Base-by-base conservation (phyloP, 176 grass and related monocot species). In the Oryza meridionalis region DNA sequence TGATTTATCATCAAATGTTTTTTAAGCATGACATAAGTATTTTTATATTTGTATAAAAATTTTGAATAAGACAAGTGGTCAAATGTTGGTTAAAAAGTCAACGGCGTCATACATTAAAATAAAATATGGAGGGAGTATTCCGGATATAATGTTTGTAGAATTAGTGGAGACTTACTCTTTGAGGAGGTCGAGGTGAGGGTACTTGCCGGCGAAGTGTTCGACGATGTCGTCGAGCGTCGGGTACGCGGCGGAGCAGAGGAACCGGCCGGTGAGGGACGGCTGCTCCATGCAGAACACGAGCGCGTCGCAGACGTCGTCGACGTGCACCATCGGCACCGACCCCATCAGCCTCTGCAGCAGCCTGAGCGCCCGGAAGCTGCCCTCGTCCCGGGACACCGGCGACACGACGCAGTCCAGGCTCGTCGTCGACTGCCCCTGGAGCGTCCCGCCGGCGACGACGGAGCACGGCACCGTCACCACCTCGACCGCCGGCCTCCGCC, bases 251-350 rank as follows among this genome's bases (percentile, higher is more conserved):
- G 82, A 66, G 9, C 90, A 90, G 31, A 95, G 61, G 81, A 92
- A 95, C 38, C 93, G 42, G 8, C 90, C 90, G 9, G 82, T 12
- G 38, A 95, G n/a, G 59, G 76, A 50, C 0, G 71, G 67, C 40
- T 8, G 67, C 67, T 95, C 88, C 69, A 88, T 88, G 83, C 84
- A 93, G 72, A 93, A 93, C 11, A 88, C 64, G 55, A 87, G 91
- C 8, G 91, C 88, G 31, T 92, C 65, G 16, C 91, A 91, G 51
- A 91, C 94, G 32, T 93, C 91, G 9, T 89, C 88, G 11, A 93
- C 71, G 72, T 93, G 91, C 33, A 82, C 72, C 43, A 96, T 19
- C 1, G 91, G 86, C 83, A 93, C 44, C 8, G 88, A 96, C 10
- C 84, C 81, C 15, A 87, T 5, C 53, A 93, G 49, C 45, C 26